Evolutionary conservation across 345 rosid genomes (phyloP).

Genomic region (Physaria fendleri): DNA sequence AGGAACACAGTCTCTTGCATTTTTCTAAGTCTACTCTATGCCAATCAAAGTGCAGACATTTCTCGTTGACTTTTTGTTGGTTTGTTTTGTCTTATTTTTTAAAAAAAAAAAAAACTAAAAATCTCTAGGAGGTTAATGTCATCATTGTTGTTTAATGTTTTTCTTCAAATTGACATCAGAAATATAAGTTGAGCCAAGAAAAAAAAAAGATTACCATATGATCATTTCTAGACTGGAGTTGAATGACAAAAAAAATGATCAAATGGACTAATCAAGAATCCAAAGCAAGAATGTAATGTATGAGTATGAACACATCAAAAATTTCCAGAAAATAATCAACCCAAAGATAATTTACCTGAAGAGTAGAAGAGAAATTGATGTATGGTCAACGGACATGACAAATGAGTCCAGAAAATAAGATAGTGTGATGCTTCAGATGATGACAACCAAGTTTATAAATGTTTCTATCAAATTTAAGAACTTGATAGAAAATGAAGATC

Average conservation of each 20-base stretch:
- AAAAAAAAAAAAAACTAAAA: not conserved
- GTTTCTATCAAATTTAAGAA: not conserved
- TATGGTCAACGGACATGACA: slow-evolving; percentile 6
- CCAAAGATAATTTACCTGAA: slow-evolving; percentile 17
- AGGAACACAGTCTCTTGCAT: slow-evolving; percentile 33
- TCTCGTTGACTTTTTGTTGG: slow-evolving; percentile 10
- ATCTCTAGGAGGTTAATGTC: not conserved
- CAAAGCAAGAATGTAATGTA: not conserved
- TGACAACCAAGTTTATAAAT: too few species aligned
- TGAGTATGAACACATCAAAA: not conserved
- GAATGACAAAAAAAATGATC: slow-evolving; percentile 10
- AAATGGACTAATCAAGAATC: not conserved
- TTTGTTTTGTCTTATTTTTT: slow-evolving; percentile 5
- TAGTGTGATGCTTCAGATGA: not conserved
- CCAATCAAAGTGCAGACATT: slow-evolving; percentile 8
- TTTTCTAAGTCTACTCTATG: not conserved
- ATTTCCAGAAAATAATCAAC: not conserved
- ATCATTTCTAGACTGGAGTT: not conserved
- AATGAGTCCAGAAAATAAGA: not conserved
- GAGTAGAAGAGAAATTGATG: not conserved
- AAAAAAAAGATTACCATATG: not conserved
- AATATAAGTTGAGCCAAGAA: not conserved
- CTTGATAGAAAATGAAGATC: not conserved
- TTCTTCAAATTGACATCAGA: not conserved
- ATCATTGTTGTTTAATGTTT: not conserved